Evolutionary conservation across 2,329 filamentous ascomycete genomes (phyloP), one percentile per base, ranked within the genome.

Genomic region (Diatrype stigma): DNA sequence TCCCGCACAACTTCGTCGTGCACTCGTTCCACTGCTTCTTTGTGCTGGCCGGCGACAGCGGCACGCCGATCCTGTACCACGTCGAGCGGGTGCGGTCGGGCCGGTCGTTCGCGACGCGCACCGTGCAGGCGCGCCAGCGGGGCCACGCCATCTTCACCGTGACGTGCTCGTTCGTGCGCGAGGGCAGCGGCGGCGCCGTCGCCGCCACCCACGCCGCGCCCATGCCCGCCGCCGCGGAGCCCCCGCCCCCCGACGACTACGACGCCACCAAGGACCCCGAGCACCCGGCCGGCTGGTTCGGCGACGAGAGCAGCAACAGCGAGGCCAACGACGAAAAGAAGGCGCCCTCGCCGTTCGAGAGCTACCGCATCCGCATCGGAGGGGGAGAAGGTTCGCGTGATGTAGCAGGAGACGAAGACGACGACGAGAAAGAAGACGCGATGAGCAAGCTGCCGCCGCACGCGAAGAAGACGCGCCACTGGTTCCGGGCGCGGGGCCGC

Each of bases 11-110:
- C 66, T 96, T 96, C 71, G 81, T 85, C 53, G 84, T 94, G 46
- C 94, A 99, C 76, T 93, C 87, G 66, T 96, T 96, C 88, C 94
- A 99, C 79, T 97, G 94, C 81, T 99, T 97, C 76, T 99, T 99
- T 70, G 85, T 99, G 32, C 84, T 97, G 2, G 92, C 93, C 4
- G 94, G 94, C 26, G 89, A 93, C 64, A 79, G 84, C 12, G 83
- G 87, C 53, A 86, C 94, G 17, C 93, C 94, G 30, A 88, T 97
- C 58, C 79, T 96, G 55, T 97, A 96, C 74, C 90, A 96, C 67
- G 94, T 99, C 45, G 94, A 97, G 74, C 83, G 89, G 48, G 90
- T 99, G 45, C 86, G 94, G 50, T 90, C 96, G 66, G 94, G 94
- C 8, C 85, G 87, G 53, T 92, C 87, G 47, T 99, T 92, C 69